These are phyloP conservation scores for Bombardia bombarda DNA, from an alignment of 495 filamentous ascomycete genomes.

Conservation along the genomic window DNA sequence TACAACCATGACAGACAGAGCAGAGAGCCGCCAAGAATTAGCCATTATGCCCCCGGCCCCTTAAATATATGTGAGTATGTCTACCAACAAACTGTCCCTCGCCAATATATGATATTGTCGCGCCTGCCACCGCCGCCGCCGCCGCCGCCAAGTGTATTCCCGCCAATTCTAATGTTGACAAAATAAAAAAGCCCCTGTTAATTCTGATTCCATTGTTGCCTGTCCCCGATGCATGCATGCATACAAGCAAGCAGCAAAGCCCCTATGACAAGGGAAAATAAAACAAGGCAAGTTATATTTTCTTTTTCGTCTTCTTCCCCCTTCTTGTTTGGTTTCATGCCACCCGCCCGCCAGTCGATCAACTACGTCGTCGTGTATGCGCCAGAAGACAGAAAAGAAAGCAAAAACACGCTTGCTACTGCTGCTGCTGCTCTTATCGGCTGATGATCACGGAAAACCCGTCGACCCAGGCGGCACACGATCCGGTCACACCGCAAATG, in stretches of 20 bases:
- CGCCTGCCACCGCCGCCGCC: too few relatives aligned
- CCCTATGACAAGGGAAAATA: background rate
- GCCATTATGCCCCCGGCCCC: too few relatives aligned
- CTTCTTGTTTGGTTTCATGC: background rate
- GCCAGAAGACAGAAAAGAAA: background rate
- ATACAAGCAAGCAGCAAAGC: too few relatives aligned
- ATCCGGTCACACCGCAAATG: constrained; percentile 80
- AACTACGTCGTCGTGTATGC: background rate
- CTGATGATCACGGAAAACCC: constrained; percentile 80
- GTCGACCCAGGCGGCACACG: constrained; percentile 75
- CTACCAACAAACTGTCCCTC: too few relatives aligned
- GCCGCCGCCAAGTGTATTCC: background rate
- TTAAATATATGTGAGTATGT: too few relatives aligned
- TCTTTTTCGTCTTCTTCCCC: background rate
- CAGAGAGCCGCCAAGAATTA: too few relatives aligned
- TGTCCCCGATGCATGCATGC: too few relatives aligned
- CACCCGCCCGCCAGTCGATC: too few relatives aligned
- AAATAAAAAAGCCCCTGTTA: background rate
- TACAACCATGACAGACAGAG: too few relatives aligned
- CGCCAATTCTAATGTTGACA: too few relatives aligned
- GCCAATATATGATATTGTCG: too few relatives aligned
- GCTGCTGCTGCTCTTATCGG: background rate
- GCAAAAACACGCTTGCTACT: too few relatives aligned
- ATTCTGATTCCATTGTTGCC: background rate
- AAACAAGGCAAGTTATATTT: background rate